Evolutionary conservation across 1,139 yeast species (phyloP).

Genomic region (Suhomyces bokatorum): DNA sequence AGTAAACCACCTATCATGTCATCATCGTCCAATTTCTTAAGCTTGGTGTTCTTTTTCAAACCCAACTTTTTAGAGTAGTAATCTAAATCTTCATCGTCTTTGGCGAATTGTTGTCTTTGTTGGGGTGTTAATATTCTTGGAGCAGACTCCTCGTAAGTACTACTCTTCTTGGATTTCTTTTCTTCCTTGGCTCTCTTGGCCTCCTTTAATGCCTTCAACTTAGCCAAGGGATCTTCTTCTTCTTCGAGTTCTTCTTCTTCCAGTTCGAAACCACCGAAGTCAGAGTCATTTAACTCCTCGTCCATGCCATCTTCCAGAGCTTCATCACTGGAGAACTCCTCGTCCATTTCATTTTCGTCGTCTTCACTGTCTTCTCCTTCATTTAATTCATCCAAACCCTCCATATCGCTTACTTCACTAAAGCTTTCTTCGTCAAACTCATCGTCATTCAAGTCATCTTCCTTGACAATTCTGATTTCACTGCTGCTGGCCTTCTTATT

Average conservation of each 20-base stretch:
- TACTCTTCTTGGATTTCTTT: conserved; percentile 15
- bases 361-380: conserved; percentile 12
- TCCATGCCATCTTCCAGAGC: conserved; percentile 7
- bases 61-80: conserved; percentile 85
- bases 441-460: conserved; percentile 24
- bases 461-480: conserved; percentile 24
- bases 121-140: conserved; percentile 29
- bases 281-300: conserved; percentile 19
- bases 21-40: conserved; percentile 55
- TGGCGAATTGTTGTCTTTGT: conserved; percentile 47
- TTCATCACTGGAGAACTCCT: conserved; percentile 15
- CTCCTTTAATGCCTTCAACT: conserved; percentile 21
- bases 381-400: conserved; percentile 1
- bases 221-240: conserved; percentile 22
- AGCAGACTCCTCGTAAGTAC: conserved; percentile 4
- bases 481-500: conserved; percentile 28
- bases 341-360: conserved; percentile 19
- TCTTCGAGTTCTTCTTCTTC: conserved; percentile 16
- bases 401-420: background rate
- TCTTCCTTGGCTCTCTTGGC: conserved; percentile 10
- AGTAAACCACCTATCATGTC: conserved; percentile 72
- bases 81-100: conserved; percentile 77
- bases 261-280: conserved; percentile 15
- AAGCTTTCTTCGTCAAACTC: conserved; percentile 10
- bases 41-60: conserved; percentile 48